A percentile compares a stretch with the other conserved stretches of the same genome.
Evolutionary conservation across 768 basidiomycete species (phyloP).

Genomic region (Coprinopsis strossmayeri): DNA sequence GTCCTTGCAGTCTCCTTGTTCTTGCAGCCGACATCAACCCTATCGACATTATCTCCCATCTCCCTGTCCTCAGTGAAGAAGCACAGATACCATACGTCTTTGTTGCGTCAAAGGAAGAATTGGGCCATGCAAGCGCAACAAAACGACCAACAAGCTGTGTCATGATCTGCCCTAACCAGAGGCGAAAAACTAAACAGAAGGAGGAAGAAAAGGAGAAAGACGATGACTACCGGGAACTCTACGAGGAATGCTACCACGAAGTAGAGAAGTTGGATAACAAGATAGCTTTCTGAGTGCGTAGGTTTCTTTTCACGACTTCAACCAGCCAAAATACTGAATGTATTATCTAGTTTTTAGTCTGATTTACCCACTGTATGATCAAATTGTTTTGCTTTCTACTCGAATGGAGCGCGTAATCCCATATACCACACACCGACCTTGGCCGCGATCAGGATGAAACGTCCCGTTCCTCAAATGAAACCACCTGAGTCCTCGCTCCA

Average conservation of each 20-base stretch:
- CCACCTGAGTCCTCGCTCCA: too few relatives aligned
- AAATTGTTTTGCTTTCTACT: too few relatives aligned
- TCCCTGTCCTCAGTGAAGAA: slow-evolving; percentile 93
- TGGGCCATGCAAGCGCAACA: slow-evolving; percentile 92
- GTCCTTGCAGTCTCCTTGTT: slow-evolving; percentile 60
- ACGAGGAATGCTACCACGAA: slow-evolving; percentile 82
- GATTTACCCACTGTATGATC: too few relatives aligned
- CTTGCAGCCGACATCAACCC: slow-evolving; percentile 97
- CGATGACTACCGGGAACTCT: slow-evolving; percentile 81
- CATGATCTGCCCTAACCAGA: slow-evolving; percentile 82
- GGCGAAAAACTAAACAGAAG: slow-evolving; percentile 62
- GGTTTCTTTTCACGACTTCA: too few relatives aligned
- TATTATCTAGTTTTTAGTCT: too few relatives aligned
- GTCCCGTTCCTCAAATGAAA: too few relatives aligned
- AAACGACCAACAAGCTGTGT: slow-evolving; percentile 99
- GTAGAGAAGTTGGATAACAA: slow-evolving; percentile 74
- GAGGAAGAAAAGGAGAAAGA: slow-evolving; percentile 61
- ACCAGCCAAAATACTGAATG: too few relatives aligned
- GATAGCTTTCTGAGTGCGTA: slow-evolving; percentile 48
- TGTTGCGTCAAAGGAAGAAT: slow-evolving; percentile 88
- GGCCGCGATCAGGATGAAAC: not conserved
- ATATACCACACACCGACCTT: too few relatives aligned
- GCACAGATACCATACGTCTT: slow-evolving; percentile 87
- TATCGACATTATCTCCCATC: slow-evolving; percentile 96
- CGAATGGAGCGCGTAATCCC: too few relatives aligned